Base-by-base conservation (phyloP, 1,284 basidiomycete genomes). In the Cutaneotrichosporon cavernicola region DNA sequence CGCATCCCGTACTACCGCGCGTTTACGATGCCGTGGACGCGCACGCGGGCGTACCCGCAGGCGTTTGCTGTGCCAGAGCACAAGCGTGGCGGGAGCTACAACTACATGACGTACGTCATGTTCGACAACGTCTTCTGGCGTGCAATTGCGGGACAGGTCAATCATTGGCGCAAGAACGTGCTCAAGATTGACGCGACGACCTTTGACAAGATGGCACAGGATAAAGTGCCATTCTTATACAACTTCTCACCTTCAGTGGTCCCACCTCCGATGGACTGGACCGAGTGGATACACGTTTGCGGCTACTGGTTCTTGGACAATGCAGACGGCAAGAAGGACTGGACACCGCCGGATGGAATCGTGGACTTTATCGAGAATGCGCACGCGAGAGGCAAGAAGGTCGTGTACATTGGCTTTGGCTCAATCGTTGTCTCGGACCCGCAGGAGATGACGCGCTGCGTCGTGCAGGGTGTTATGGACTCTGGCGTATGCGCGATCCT, bases 331-430 rank as follows among this genome's bases (percentile, higher is more conserved):
- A 91, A 91, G 56, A 89, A 89, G 81, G 90, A 90, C 79, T 98
- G 94, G 94, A 82, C 85, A 8, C 90, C 95, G 13, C 92, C 95
- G 0, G 76, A 85, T 8, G 89, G 89, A 50, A 84, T 99, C 9
- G 81, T 92, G 2, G 79, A 86, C 43, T 99, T 97, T 76, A 91
- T 99, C 63, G 86, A 89, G 61, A 82, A 82, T 36, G 91, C 94
- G 6, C 89, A 87, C 70, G 82, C 83, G 40, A 80, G 83, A 22
- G 86, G 86, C 64, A 92, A 91, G 85, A 97, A 96, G 82, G 84
- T 99, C 34, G 93, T 98, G 6, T 99, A 98, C 81, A 94, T 99
- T 70, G 96, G 96, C 31, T 99, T 97, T 76, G 96, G 96, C n/a
- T 97, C 93, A 65, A 96, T 97, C 67, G 93, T 99, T 57, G 95